Conservation (phyloP, 192 early-diverging fungal species). For the Backusella tarrabulga region DNA sequence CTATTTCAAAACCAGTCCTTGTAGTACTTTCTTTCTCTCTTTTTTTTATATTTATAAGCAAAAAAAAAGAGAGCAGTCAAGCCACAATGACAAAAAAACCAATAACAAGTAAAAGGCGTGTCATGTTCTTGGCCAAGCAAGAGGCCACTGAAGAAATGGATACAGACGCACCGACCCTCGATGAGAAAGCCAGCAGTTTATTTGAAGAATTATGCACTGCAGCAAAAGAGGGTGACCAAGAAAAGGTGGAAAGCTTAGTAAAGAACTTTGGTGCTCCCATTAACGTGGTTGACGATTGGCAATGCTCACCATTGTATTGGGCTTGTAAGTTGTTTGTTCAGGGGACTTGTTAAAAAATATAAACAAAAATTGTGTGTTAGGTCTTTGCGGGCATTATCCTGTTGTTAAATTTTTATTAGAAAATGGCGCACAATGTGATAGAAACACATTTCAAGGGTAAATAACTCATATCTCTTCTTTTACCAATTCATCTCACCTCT, state of each 20-base stretch:
- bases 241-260: conserved; percentile 40
- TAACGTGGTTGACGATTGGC: conserved; percentile 49
- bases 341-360: background rate
- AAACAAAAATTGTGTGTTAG: background rate
- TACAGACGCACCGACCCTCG: conserved; percentile 11
- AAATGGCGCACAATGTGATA: conserved; percentile 49
- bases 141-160: background rate
- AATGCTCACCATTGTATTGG: conserved; percentile 46
- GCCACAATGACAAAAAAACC: conserved; percentile 12
- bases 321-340: conserved; percentile 23
- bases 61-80: background rate
- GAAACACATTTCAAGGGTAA: conserved; percentile 53
- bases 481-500: background rate
- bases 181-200: conserved; percentile 21
- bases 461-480: conserved; percentile 11
- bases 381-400: conserved; percentile 45
- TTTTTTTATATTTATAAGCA: background rate
- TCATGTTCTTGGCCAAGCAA: conserved; percentile 10
- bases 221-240: conserved; percentile 41
- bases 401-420: conserved; percentile 44
- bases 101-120: conserved; percentile 5
- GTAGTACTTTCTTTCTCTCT: background rate
- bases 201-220: conserved; percentile 43
- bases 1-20: background rate
- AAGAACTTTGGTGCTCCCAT: conserved; percentile 38